Evolutionary conservation across 129 eudicot species (phyloP).

Genomic region (Kitagawia praeruptora): DNA sequence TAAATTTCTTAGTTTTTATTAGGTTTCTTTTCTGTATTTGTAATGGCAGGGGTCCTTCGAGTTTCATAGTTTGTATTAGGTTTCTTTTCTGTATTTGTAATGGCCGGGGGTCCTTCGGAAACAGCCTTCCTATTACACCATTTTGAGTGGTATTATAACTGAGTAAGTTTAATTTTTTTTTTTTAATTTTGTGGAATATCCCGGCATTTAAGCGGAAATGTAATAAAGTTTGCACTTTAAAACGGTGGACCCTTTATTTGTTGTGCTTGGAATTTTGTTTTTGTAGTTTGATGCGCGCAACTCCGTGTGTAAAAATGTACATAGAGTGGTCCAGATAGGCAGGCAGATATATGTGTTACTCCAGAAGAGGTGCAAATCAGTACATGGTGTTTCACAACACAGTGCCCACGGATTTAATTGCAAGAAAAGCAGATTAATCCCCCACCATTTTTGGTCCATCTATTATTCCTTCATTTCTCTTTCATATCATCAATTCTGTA

Average conservation of each 20-base stretch:
- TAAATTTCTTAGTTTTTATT: too few relatives aligned
- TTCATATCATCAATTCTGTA: background rate
- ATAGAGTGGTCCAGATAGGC: background rate
- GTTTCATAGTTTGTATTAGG: too few relatives aligned
- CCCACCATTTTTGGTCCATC: background rate
- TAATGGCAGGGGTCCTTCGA: too few relatives aligned
- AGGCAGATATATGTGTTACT: background rate
- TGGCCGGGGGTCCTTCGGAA: too few relatives aligned
- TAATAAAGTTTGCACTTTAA: too few relatives aligned
- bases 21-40: too few relatives aligned
- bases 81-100: too few relatives aligned
- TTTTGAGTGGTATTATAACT: too few relatives aligned
- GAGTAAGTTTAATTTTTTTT: too few relatives aligned
- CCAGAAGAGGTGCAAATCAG: background rate
- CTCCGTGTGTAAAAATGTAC: background rate
- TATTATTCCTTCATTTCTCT: background rate
- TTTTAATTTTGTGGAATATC: too few relatives aligned
- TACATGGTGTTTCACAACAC: background rate
- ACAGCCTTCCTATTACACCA: too few relatives aligned
- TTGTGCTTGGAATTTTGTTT: background rate
- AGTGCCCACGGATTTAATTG: slow-evolving; percentile 16
- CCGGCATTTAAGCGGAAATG: too few relatives aligned
- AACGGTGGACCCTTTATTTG: background rate
- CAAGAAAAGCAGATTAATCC: background rate
- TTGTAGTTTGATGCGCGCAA: background rate